Conservation (phyloP, 1,284 basidiomycete genomes). For the Puccinia brachypodii region DNA sequence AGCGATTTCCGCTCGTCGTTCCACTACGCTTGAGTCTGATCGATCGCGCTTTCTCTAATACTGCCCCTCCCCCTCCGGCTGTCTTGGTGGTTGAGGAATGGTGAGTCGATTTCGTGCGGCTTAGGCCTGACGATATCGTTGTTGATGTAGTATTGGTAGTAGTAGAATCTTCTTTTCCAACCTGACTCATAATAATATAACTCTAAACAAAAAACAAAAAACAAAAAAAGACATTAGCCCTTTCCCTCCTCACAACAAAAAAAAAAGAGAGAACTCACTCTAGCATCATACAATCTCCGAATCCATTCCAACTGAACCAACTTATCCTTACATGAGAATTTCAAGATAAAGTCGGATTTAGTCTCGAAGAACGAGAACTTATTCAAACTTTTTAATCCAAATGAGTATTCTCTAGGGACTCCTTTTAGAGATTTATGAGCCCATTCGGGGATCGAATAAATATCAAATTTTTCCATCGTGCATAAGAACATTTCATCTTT, state of each 20-base stretch:
- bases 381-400: slow-evolving; percentile 44
- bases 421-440: slow-evolving; percentile 14
- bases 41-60: background rate
- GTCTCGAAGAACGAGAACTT: slow-evolving; percentile 46
- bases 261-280: slow-evolving; percentile 11
- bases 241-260: too few species aligned
- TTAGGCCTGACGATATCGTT: too few species aligned
- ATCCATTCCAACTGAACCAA: slow-evolving; percentile 38
- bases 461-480: slow-evolving; percentile 42
- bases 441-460: slow-evolving; percentile 28
- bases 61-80: too few species aligned
- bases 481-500: slow-evolving; percentile 47
- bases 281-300: slow-evolving; percentile 46
- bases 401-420: slow-evolving; percentile 32
- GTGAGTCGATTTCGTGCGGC: background rate
- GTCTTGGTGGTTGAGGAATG: background rate
- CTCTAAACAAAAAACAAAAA: background rate
- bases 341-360: slow-evolving; percentile 43
- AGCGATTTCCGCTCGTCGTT: background rate
- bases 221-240: too few species aligned
- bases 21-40: background rate
- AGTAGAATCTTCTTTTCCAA: background rate
- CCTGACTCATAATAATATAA: slow-evolving; percentile 15
- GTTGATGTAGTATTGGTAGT: too few species aligned
- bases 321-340: slow-evolving; percentile 29